Conservation (phyloP, 2,329 filamentous ascomycete genomes). For the Davidsoniella australis region DNA sequence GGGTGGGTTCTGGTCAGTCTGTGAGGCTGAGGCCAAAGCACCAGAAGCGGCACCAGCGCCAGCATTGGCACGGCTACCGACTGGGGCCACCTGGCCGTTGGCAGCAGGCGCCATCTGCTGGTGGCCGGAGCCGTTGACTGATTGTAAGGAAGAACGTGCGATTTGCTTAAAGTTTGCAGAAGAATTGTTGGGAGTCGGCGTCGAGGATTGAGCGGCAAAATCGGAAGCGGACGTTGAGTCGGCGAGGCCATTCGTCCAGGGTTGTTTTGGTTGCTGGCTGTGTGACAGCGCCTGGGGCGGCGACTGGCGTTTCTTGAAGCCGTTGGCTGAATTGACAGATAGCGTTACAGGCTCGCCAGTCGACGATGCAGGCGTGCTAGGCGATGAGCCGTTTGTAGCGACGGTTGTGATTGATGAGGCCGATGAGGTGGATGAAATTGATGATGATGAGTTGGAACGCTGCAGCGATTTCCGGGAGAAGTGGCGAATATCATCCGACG, state of each 20-base stretch:
- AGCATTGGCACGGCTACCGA: slow-evolving; percentile 25
- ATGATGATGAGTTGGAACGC: slow-evolving; percentile 81
- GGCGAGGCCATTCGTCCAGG: slow-evolving; percentile 4
- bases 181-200: not conserved
- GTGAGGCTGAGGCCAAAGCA: slow-evolving; percentile 15
- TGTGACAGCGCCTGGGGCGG: not conserved
- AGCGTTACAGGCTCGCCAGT: slow-evolving; percentile 20
- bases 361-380: slow-evolving; percentile 36
- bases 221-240: not conserved
- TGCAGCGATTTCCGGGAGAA: slow-evolving; percentile 77
- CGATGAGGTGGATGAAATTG: slow-evolving; percentile 50
- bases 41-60: slow-evolving; percentile 42
- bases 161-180: slow-evolving; percentile 1
- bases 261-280: slow-evolving; percentile 3
- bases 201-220: not conserved
- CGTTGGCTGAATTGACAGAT: slow-evolving; percentile 6
- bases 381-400: slow-evolving; percentile 42
- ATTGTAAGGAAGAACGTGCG: not conserved
- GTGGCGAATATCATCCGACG: slow-evolving; percentile 71
- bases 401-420: slow-evolving; percentile 46
- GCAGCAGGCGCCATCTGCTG: slow-evolving; percentile 8
- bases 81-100: slow-evolving; percentile 18
- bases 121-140: not conserved
- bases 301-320: slow-evolving; percentile 8
- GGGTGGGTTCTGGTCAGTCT: slow-evolving; percentile 36